Base-by-base conservation (phyloP, 2,329 filamentous ascomycete genomes). In the Ophiostoma australiae region DNA sequence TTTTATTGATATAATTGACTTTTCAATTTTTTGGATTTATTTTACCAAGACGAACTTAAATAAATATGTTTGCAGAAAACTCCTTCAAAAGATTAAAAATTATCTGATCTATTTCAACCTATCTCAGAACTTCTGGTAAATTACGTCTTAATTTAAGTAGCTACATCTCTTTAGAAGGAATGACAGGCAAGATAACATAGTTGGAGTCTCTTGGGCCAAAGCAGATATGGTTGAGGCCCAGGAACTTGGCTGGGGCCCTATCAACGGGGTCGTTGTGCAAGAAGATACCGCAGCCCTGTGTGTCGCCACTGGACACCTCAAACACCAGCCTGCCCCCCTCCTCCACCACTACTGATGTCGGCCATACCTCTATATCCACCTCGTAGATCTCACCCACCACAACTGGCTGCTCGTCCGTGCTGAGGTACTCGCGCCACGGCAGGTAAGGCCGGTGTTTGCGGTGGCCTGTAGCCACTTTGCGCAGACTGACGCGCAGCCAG, bases 351-450 rank as follows among this genome's bases (percentile, higher is more conserved):
- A 89, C 86, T 72, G 87, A 88, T 0, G 87, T 89, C 0, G 88
- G 87, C 88, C 87, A 90, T 0, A 90, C 77, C 76, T 90, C 88
- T 0, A 90, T 80, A 73, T 90, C 87, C 0, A 89, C 85, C 0
- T 76, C 78, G 74, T 90, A 90, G 0, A 88, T 80, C 70, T 87
- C 84, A 0, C 84, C 85, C 0, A 81, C 79, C 37, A 84, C 81
- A 10, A 90, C 86, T 0, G 83, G 81, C 66, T 82, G 81, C 2
- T 86, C 84, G 72, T 90, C 87, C 0, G 80, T 84, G 52, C 82
- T 84, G 23, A 82, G 80, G 75, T 90, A 90, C 68, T 89, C 84
- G 5, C 88, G 81, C 75, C 85, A 82, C 1, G 87, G 87, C 15
- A 89, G 79, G 75, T 83, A 89, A 0, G 80, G 74, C 5, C 83